Evolutionary conservation across 345 rosid species (phyloP).

Genomic region (Pistacia atlantica): DNA sequence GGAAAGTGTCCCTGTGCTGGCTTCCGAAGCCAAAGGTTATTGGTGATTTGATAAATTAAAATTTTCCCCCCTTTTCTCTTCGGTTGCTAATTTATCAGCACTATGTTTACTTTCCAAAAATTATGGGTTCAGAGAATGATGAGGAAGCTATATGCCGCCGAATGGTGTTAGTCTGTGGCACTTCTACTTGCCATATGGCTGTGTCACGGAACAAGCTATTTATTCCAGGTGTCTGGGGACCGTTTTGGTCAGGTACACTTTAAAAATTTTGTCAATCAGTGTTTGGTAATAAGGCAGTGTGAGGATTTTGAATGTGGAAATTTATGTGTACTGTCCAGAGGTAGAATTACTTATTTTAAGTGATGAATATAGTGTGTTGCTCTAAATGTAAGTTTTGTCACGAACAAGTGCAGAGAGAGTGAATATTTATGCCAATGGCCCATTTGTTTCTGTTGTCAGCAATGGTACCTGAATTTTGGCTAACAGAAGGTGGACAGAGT

Average conservation of each 20-base stretch:
- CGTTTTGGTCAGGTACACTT: conserved; percentile 91
- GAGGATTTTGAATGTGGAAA: conserved; percentile 2
- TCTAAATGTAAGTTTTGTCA: neutral
- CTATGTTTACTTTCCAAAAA: conserved; percentile 7
- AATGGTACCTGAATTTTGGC: conserved; percentile 94
- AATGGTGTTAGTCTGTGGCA: conserved; percentile 92
- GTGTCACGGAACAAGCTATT: conserved; percentile 78
- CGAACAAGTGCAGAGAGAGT: neutral
- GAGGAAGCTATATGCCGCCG: conserved; percentile 72
- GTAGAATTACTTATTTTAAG: neutral
- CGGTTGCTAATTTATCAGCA: neutral
- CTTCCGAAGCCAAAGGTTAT: conserved; percentile 56
- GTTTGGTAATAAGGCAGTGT: neutral
- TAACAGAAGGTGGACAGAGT: conserved; percentile 98
- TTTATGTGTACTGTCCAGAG: neutral
- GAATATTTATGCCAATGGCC: conserved; percentile 1
- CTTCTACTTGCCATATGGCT: conserved; percentile 99
- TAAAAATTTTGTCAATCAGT: neutral
- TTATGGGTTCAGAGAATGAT: conserved; percentile 44
- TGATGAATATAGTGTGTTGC: neutral
- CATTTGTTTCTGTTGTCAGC: conserved; percentile 45
- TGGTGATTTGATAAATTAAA: conserved; percentile 6
- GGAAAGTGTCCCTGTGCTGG: conserved; percentile 67
- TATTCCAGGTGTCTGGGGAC: conserved; percentile 99
- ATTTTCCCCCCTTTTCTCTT: neutral